These are phyloP conservation scores for Didymella pomorum DNA, from an alignment of 2,329 filamentous ascomycete species.

Conservation along the genomic window DNA sequence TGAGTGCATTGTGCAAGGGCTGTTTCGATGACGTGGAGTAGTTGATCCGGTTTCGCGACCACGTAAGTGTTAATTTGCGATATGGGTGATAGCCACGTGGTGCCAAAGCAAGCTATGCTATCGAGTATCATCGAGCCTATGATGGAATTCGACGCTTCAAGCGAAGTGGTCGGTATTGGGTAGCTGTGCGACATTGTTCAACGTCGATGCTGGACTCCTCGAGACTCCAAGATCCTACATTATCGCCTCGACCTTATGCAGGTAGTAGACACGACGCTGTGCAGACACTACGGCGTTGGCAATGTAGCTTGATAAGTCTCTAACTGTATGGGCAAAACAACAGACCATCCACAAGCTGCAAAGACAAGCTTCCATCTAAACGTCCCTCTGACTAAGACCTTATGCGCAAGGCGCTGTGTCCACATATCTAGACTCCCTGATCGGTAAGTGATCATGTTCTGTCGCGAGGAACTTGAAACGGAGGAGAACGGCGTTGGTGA, in stretches of 20 bases:
- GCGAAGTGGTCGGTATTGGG: too few relatives aligned
- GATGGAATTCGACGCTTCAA: too few relatives aligned
- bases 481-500: not conserved
- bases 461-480: not conserved
- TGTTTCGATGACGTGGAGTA: too few relatives aligned
- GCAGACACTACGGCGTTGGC: not conserved
- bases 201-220: not conserved
- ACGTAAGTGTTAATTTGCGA: too few relatives aligned
- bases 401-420: not conserved
- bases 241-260: not conserved
- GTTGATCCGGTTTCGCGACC: too few relatives aligned
- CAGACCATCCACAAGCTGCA: not conserved
- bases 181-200: not conserved
- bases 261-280: not conserved
- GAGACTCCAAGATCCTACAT: not conserved
- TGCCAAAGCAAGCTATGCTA: too few relatives aligned
- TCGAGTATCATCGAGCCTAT: too few relatives aligned
- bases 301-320: not conserved
- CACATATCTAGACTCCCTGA: not conserved
- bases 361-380: not conserved
- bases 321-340: not conserved
- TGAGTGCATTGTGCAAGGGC: too few relatives aligned
- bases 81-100: too few relatives aligned
- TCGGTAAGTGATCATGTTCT: not conserved
- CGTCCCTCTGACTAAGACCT: not conserved